Percentiles rank a stretch among this genome's conserved stretches.
Conservation (phyloP, 148 eudicot species). For the Diospyros kaki region DNA sequence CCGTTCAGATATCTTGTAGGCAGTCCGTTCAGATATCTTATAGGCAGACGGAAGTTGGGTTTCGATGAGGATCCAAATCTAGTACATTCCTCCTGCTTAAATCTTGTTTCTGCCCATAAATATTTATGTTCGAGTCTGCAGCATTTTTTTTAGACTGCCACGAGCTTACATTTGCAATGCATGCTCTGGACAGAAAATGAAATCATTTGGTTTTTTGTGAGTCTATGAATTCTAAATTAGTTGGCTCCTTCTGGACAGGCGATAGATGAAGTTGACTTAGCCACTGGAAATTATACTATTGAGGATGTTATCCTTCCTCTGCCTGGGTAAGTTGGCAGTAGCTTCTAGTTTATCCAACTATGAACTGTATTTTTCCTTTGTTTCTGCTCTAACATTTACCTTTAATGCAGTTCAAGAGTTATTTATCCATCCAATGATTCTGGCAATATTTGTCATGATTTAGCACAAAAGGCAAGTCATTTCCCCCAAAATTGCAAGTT, state of each 20-base stretch:
- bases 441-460: conserved; percentile 62
- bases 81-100: too few species aligned
- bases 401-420: conserved; percentile 66
- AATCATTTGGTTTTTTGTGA: not conserved
- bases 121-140: not conserved
- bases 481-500: not conserved
- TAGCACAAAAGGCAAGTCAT: conserved; percentile 68
- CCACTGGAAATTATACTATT: conserved; percentile 52
- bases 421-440: conserved; percentile 69
- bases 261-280: conserved; percentile 65
- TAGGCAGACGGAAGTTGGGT: not conserved
- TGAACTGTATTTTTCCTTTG: conserved; percentile 4
- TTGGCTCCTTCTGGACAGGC: conserved; percentile 38
- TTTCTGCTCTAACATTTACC: conserved; percentile 3
- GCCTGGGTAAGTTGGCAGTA: conserved; percentile 60
- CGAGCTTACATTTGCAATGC: not conserved
- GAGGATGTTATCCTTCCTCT: conserved; percentile 87
- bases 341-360: conserved; percentile 5
- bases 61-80: not conserved
- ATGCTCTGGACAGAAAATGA: not conserved
- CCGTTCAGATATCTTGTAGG: not conserved
- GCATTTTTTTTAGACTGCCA: not conserved
- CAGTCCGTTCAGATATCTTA: not conserved
- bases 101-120: not conserved
- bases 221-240: not conserved